Evolutionary conservation across 2,329 filamentous ascomycete genomes (phyloP).

Genomic region (Clonostachys chloroleuca): DNA sequence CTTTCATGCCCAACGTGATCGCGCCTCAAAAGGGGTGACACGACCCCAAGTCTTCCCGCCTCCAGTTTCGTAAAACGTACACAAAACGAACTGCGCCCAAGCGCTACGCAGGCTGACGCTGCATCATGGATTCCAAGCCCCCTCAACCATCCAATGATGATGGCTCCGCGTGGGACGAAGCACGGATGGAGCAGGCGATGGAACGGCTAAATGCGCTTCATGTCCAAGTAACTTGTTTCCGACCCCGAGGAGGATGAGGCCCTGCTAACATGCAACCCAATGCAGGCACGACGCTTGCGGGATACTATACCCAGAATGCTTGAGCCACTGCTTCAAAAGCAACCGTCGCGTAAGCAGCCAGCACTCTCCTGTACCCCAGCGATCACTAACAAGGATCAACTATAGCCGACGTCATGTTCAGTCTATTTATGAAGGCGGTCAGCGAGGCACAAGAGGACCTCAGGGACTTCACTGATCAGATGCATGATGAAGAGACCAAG

Average conservation of each 20-base stretch:
- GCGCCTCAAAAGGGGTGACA: too few relatives aligned
- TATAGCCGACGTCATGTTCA: conserved; percentile 45
- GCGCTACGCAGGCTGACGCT: not conserved
- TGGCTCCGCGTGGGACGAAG: conserved; percentile 34
- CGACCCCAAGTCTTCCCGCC: not conserved
- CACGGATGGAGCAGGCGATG: conserved; percentile 42
- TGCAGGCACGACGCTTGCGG: conserved; percentile 24
- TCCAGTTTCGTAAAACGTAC: not conserved
- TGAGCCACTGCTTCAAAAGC: conserved; percentile 43
- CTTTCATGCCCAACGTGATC: too few relatives aligned
- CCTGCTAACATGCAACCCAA: not conserved
- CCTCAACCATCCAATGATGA: not conserved
- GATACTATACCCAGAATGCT: conserved; percentile 31
- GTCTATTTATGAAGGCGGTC: conserved; percentile 41
- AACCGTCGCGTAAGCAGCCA: conserved; percentile 42
- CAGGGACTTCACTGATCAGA: conserved; percentile 41
- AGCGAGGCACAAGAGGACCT: conserved; percentile 43
- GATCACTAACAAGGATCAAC: not conserved
- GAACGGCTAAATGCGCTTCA: conserved; percentile 49
- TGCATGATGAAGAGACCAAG: conserved; percentile 39
- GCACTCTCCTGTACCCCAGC: conserved; percentile 8
- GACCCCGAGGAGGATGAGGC: not conserved
- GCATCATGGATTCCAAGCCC: not conserved
- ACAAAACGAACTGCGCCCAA: not conserved
- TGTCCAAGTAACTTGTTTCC: conserved; percentile 37